phyloP scores from a whole-genome alignment of 2,329 filamentous ascomycete genomes.

The Sclerotinia glacialis region DNA sequence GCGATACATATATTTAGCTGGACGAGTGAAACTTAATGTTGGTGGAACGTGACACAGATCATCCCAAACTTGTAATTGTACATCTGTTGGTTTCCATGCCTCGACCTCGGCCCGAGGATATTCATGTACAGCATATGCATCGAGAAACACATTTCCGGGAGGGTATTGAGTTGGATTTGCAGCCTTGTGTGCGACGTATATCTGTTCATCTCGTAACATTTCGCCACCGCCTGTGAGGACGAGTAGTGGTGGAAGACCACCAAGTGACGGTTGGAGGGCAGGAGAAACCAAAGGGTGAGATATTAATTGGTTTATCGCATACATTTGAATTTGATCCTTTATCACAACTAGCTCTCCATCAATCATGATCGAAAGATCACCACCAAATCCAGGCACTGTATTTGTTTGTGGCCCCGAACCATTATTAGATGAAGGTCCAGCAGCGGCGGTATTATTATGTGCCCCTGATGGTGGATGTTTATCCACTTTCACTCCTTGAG shows the following conservation, averaged over 20 bases:
- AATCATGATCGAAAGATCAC: slow-evolving; percentile 62
- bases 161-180: slow-evolving; percentile 78
- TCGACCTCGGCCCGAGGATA: slow-evolving; percentile 52
- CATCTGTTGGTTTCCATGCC: slow-evolving; percentile 78
- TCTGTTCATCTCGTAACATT: slow-evolving; percentile 87
- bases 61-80: slow-evolving; percentile 95
- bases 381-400: slow-evolving; percentile 38
- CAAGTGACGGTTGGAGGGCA: slow-evolving; percentile 80
- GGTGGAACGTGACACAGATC: slow-evolving; percentile 89
- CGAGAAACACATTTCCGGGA: slow-evolving; percentile 61
- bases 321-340: slow-evolving; percentile 89
- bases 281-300: slow-evolving; percentile 89
- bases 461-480: slow-evolving; percentile 31
- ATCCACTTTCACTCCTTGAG: slow-evolving; percentile 41
- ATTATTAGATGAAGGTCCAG: slow-evolving; percentile 36
- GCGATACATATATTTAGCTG: slow-evolving; percentile 93
- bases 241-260: slow-evolving; percentile 82
- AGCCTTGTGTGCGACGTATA: slow-evolving; percentile 92
- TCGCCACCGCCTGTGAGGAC: slow-evolving; percentile 88
- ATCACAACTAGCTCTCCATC: slow-evolving; percentile 69
- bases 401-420: slow-evolving; percentile 32
- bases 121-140: slow-evolving; percentile 56
- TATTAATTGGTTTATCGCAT: slow-evolving; percentile 79
- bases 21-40: slow-evolving; percentile 92
- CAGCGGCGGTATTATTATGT: slow-evolving; percentile 39